These are phyloP conservation scores for Tricholoma sp. DNA, from an alignment of 768 basidiomycete genomes.

Conservation along the genomic window DNA sequence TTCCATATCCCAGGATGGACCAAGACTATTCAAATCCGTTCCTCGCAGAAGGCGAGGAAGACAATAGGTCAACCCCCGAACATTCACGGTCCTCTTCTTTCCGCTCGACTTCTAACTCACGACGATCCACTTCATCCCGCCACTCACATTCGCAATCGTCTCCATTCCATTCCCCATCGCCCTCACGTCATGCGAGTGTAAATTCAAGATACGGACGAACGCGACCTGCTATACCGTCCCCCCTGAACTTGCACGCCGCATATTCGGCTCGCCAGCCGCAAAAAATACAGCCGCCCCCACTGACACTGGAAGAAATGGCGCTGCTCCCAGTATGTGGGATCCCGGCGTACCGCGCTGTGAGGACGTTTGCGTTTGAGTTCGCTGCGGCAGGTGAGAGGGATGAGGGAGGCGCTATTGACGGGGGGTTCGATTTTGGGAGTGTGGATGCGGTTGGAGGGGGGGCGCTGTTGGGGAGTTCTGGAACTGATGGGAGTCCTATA, in stretches of 20 bases:
- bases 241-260: neutral
- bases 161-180: neutral
- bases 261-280: neutral
- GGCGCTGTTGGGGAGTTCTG: conserved; percentile 4
- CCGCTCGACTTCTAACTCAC: conserved; percentile 5
- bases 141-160: neutral
- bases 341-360: conserved; percentile 77
- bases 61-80: conserved; percentile 4
- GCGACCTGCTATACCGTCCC: neutral
- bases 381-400: conserved; percentile 6
- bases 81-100: conserved; percentile 7
- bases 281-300: conserved; percentile 9
- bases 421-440: conserved; percentile 1
- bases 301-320: conserved; percentile 68
- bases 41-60: neutral
- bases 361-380: conserved; percentile 54
- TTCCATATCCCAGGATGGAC: conserved; percentile 55
- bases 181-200: neutral
- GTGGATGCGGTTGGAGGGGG: conserved; percentile 3
- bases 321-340: conserved; percentile 76
- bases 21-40: conserved; percentile 12
- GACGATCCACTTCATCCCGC: neutral
- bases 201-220: neutral
- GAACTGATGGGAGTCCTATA: conserved; percentile 2
- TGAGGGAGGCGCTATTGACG: conserved; percentile 4